Conservation (phyloP, 2,329 filamentous ascomycete species). For the Westerdykella aurantiaca region DNA sequence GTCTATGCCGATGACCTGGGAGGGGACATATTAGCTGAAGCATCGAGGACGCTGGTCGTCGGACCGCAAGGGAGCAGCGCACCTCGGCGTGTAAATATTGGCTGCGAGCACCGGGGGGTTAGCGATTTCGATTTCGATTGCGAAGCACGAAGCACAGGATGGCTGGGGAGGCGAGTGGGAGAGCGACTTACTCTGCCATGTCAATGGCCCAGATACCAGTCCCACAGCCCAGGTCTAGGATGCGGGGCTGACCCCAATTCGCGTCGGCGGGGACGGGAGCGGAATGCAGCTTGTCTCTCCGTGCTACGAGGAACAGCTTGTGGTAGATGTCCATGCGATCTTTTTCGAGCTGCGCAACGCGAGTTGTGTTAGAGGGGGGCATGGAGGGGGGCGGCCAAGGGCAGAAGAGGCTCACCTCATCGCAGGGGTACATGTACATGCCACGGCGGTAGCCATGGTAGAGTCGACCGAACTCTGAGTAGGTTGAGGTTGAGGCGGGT, state of each 20-base stretch:
- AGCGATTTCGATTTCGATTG: no score
- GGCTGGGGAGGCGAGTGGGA: slow-evolving; percentile 10
- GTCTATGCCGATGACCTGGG: slow-evolving; percentile 54
- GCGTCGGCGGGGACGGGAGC: slow-evolving; percentile 37
- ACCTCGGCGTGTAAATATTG: slow-evolving; percentile 53
- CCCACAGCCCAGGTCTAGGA: slow-evolving; percentile 70
- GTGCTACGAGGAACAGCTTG: slow-evolving; percentile 64
- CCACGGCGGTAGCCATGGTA: slow-evolving; percentile 64
- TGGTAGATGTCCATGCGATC: slow-evolving; percentile 79
- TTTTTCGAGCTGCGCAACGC: slow-evolving; percentile 54
- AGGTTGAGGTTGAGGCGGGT: slow-evolving; percentile 42
- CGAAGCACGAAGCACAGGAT: slow-evolving; percentile 8
- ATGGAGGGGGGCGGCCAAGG: neutral
- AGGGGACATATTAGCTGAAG: slow-evolving; percentile 21
- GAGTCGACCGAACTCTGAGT: slow-evolving; percentile 60
- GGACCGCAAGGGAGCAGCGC: slow-evolving; percentile 10
- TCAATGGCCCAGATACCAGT: slow-evolving; percentile 90
- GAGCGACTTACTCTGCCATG: slow-evolving; percentile 71
- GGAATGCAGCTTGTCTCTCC: slow-evolving; percentile 46
- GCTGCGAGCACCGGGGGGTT: slow-evolving; percentile 31
- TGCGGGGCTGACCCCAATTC: slow-evolving; percentile 40
- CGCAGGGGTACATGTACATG: slow-evolving; percentile 71
- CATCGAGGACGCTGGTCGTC: slow-evolving; percentile 2
- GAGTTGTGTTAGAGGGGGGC: slow-evolving; percentile 9
- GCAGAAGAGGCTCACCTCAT: slow-evolving; percentile 52